Conservation (phyloP, 1,139 yeast species). For the Taphrina flavorubra region DNA sequence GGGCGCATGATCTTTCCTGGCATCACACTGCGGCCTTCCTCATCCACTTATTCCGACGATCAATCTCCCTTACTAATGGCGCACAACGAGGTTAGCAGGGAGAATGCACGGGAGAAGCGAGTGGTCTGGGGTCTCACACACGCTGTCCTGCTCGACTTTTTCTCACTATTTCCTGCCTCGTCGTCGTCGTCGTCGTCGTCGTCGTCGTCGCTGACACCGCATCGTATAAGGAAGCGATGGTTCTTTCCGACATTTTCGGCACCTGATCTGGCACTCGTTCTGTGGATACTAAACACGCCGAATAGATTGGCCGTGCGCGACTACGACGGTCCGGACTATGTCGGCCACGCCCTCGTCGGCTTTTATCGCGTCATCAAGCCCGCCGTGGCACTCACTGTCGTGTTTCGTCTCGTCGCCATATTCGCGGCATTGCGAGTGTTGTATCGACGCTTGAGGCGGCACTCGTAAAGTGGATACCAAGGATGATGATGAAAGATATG, state of each 20-base stretch:
- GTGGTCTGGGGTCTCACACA: slow-evolving; percentile 54
- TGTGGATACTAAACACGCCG: slow-evolving; percentile 17
- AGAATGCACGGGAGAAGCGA: slow-evolving; percentile 29
- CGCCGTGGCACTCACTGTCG: slow-evolving; percentile 6
- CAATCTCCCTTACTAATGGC: neutral
- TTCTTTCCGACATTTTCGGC: slow-evolving; percentile 32
- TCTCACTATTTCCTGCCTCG: slow-evolving; percentile 46
- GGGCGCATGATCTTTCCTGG: slow-evolving; percentile 52
- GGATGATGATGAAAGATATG: neutral
- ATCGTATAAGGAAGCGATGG: neutral
- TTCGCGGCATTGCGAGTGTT: neutral
- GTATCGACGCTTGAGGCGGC: slow-evolving; percentile 7
- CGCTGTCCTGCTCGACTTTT: slow-evolving; percentile 51
- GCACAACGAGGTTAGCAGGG: neutral
- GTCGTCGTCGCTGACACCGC: too few relatives aligned
- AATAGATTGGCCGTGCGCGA: slow-evolving; percentile 8
- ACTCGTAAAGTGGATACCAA: neutral
- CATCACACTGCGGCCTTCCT: slow-evolving; percentile 48
- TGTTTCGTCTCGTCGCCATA: neutral
- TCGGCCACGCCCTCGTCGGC: slow-evolving; percentile 19
- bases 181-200: too few relatives aligned
- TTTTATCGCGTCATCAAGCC: slow-evolving; percentile 18
- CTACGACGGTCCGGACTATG: slow-evolving; percentile 18
- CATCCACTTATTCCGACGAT: slow-evolving; percentile 10
- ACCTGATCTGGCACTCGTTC: slow-evolving; percentile 12